phyloP scores from a whole-genome alignment of 2,329 filamentous ascomycete species.

The Phaeosphaeriaceae sp. region DNA sequence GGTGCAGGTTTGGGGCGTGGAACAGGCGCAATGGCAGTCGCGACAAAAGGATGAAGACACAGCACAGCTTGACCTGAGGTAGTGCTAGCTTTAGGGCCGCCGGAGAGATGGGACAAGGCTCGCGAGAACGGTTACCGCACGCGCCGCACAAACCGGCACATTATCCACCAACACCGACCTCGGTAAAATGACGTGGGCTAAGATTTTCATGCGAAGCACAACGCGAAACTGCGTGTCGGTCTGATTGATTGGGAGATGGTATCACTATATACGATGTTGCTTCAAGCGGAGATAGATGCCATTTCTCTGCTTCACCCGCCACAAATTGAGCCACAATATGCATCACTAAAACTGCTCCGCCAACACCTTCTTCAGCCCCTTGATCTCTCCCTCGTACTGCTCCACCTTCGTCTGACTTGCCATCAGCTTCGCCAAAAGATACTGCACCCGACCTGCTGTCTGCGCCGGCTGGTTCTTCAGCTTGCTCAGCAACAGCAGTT shows the following conservation, averaged over 20 bases:
- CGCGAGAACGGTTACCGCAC: conserved; percentile 7
- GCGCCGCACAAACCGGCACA: conserved; percentile 1
- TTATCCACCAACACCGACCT: conserved; percentile 7
- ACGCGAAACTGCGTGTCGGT: background rate
- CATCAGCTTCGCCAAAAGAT: conserved; percentile 76
- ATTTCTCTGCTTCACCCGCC: background rate
- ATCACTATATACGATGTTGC: conserved; percentile 5
- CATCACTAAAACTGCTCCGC: conserved; percentile 54
- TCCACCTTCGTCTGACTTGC: conserved; percentile 78
- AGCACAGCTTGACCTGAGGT: conserved; percentile 12
- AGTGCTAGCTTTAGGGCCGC: conserved; percentile 13
- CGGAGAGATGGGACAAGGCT: conserved; percentile 11
- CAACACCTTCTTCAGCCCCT: conserved; percentile 74
- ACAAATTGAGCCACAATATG: background rate
- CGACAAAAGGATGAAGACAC: conserved; percentile 21
- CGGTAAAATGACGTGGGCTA: conserved; percentile 19
- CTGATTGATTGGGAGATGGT: conserved; percentile 9
- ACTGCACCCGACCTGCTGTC: conserved; percentile 71
- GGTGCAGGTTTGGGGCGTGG: conserved; percentile 14
- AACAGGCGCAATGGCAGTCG: conserved; percentile 32
- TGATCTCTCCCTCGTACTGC: conserved; percentile 76
- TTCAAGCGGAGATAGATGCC: background rate
- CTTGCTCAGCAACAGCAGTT: conserved; percentile 74
- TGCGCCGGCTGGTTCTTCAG: conserved; percentile 76
- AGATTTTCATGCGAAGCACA: conserved; percentile 1